Base-by-base conservation (phyloP, 139 green algal species). In the Gonium pectorale region DNA sequence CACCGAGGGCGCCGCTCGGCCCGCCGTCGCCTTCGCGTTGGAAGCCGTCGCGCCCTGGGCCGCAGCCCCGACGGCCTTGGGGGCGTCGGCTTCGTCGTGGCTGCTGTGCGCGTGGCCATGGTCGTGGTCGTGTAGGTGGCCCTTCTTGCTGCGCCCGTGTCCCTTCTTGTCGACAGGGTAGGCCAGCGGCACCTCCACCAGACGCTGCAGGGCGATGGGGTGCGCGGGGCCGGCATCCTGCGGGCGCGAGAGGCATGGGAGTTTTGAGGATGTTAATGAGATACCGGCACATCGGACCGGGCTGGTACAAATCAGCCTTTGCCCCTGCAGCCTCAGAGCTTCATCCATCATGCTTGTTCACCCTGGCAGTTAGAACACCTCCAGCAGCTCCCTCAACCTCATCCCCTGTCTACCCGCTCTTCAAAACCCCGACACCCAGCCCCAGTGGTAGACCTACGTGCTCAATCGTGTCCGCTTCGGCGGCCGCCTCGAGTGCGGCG, bases 111-210 rank as follows among this genome's bases (percentile, higher is more conserved):
- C 29, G 66, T 79, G 69, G 29, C 43, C 69, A 13, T 79, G 69
- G 11, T 43, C 69, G 69, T 79, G 69, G 43, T 77, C 68, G 43
- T 77, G 68, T 41, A 33, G 19, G 38, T 41, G 33, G 31, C 46
- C 70, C 46, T 64, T 64, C 72, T 68, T 68, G 4, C 44, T n/a
- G 11, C 72, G 52, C 52, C 72, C 72, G 72, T 81, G 72, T 35
- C 24, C 15, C 31, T 52, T 38, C 67, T 38, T 37, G 37, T n/a
- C 46, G 33, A 46, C 29, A 37, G 54, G 35, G 31, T 69, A 21
- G 35, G 51, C 68, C 74, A 26, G 5, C 22, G 49, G 75, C n/a
- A 83, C 75, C 1, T 52, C 13, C n/a, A 83, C 60, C 40, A 83
- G 75, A 15, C 75, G 75, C 29, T 52, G 41, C 59, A 83, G 56